Base-by-base conservation (phyloP, 2,329 filamentous ascomycete species). In the Didymella segeticola region DNA sequence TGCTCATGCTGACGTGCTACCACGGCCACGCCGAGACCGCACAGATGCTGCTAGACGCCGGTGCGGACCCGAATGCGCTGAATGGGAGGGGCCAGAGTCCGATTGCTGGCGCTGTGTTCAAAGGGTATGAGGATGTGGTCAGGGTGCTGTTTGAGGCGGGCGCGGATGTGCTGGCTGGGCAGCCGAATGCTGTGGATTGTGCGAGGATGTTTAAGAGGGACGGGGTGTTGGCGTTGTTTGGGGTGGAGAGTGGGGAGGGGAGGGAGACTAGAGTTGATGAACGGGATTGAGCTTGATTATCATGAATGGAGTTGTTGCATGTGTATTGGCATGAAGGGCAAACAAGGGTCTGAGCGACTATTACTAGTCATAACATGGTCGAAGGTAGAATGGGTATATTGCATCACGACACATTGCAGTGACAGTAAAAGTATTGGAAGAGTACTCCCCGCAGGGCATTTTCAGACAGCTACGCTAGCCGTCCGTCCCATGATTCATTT, bases 1-100 rank as follows among this genome's bases (percentile, higher is more conserved):
- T 91, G 56, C 77, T 91, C 54, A 91, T 91, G 89, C 81, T 91
- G 1, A 85, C 88, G 0, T 82, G 87, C 0, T 91, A 91, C 63
- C 82, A 90, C 61, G 87, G 87, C 10, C 85, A 90, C 48, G 78
- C 81, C 1, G 78, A 82, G 0, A 80, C 89, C 0, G 85, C 87
- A 22, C 78, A 76, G 39, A 77, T 88, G 53, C 79, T 91, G 10
- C 71, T 90, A 1, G 76, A 82, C 23, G 79, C 85, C 53, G 86
- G 86, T 1, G 87, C 86, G 1, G 86, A 90, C 63, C 81, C 87
- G 0, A 89, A 91, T 70, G 78, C 82, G 1, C 66, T 90, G 23
- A 91, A 91, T 58, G 88, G 87, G 56, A 75, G 83, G 37, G 85
- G 85, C 0, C 89, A 91, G 73, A 89, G 86, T 57, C 85, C 86